These are phyloP conservation scores for Leishmania major DNA, from an alignment of 208 protist species.

Conservation along the genomic window DNA sequence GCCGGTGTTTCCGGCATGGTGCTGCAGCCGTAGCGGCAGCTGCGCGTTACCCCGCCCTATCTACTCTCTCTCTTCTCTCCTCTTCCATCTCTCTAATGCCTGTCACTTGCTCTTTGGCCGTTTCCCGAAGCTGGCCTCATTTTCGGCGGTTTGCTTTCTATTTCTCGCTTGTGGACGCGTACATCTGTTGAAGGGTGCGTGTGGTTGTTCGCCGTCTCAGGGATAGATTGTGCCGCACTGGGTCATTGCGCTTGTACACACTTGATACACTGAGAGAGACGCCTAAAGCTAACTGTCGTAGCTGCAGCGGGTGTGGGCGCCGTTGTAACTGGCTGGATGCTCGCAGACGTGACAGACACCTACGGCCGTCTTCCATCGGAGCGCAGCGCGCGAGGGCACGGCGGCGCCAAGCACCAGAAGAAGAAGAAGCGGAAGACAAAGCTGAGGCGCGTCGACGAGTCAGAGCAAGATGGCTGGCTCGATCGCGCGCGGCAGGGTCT, in stretches of 20 bases:
- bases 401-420: constrained; percentile 13
- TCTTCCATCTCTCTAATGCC: background rate
- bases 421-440: constrained; percentile 44
- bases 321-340: background rate
- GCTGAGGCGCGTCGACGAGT: constrained; percentile 67
- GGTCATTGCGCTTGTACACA: background rate
- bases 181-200: background rate
- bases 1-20: background rate
- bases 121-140: background rate
- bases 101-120: background rate
- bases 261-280: background rate
- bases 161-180: background rate
- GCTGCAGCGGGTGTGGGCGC: background rate
- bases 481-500: constrained; percentile 71
- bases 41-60: background rate
- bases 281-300: background rate
- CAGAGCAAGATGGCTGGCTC: constrained; percentile 72
- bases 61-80: background rate
- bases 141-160: background rate
- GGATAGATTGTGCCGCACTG: background rate
- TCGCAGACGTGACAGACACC: constrained; percentile 38
- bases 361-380: constrained; percentile 44
- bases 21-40: background rate
- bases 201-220: background rate
- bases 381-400: constrained; percentile 23